Base-by-base conservation (phyloP, 1,284 basidiomycete genomes). In the Heliocybe sulcata region DNA sequence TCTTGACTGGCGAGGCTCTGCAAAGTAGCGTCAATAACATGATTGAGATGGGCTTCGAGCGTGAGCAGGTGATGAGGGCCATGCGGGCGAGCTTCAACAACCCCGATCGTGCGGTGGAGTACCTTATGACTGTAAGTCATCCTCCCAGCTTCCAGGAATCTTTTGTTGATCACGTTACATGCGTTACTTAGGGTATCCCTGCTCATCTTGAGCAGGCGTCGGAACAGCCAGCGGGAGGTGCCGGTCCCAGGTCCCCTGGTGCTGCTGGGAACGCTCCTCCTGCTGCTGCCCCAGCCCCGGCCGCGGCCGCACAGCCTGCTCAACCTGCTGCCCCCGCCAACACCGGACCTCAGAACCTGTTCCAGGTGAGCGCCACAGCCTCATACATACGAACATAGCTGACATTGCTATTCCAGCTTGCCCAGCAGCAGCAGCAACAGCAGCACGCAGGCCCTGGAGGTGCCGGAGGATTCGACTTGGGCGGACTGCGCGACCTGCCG, bases 41-140 rank as follows among this genome's bases (percentile, higher is more conserved):
- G 80, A 77, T 89, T 51, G 90, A 94, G 65, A 99, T 99, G 97
- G 97, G 97, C 19, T 99, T 97, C 65, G 81, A 85, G 58, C 80
- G 87, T 35, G 92, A 94, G 1, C 82, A 94, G 65, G 92, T 98
- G 29, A 73, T 88, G 65, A 81, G 86, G 27, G 95, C 96, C 2
- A 72, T 99, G 69, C 82, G 92, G 57, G 96, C 95, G 22, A 95
- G 92, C 67, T 99, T 85, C 75, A 99, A 99, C 74, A 99, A 99
- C 72, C 93, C 97, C 1, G 95, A 99, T 65, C 85, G 97, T 45
- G 97, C 97, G 6, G 95, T 95, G 26, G 97, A 99, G 71, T 99
- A 99, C 72, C 77, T 99, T 52, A 90, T 98, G 83, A 97, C 70
- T 59, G 95, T 95, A 63, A 65, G 87, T 76, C 3, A 19, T 23